Base-by-base conservation (phyloP, 805 yeast species). In the Myxozyma nipponensis region DNA sequence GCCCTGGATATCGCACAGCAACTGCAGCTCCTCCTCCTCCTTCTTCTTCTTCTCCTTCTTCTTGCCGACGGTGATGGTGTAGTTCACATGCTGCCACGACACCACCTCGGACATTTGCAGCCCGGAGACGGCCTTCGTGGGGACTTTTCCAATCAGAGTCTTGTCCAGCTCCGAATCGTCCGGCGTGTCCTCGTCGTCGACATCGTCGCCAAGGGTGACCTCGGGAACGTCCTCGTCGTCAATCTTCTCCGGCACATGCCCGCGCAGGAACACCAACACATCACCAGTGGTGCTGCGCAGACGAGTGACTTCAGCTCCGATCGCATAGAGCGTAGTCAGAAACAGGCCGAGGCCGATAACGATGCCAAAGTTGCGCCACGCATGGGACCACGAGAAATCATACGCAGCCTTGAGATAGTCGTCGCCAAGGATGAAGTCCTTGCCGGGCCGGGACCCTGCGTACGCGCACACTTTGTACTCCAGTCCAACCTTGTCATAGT, bases 281-380 rank as follows among this genome's bases (percentile, higher is more conserved):
- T 69, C 68, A 46, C 69, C 64, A 6, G 65, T 62, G 9, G 60
- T 58, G 42, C 65, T 61, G 40, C 55, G 60, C 23, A 69, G 69
- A 18, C 61, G 61, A 5, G 68, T 40, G 44, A 54, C 62, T 54
- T 72, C 71, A 17, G 71, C 59, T 3, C 66, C 69, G 19, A 66
- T 32, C 23, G 65, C 45, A 39, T 70, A 63, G 39, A 62, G 46
- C 23, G 47, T 46, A 19, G 65, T 42, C 57, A 68, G 73, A 55
- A 71, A 75, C 3, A 72, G 54, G 22, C 49, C 73, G 66, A 73
- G 82, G 2, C 77, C 86, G 62, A 81, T 63, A 52, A 77, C 52
- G 52, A 83, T 78, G 62, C 89, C 95, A 50, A 83, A 74, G 65
- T 87, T 84, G 71, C 95, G 80, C 95, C 95, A 87, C 44, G 77